Conservation (phyloP, 140 eudicot species). For the Ambrosia hybrid region DNA sequence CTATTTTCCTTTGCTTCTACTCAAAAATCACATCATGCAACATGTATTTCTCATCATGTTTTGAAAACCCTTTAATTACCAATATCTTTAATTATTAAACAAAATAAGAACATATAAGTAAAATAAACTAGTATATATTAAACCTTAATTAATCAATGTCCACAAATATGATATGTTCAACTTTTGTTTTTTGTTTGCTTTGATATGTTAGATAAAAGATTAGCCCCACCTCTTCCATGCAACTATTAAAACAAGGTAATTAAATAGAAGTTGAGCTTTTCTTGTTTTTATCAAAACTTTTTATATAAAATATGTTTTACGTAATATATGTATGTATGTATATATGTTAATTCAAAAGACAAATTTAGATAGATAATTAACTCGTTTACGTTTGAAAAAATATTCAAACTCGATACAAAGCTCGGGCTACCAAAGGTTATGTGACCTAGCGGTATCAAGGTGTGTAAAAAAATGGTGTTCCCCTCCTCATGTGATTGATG, state of each 20-base stretch:
- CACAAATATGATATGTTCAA: neutral
- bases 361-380: too few species aligned
- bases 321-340: too few species aligned
- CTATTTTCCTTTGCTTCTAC: constrained; percentile 24
- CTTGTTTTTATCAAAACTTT: too few species aligned
- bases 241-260: too few species aligned
- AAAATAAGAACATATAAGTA: neutral
- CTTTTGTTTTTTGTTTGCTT: neutral
- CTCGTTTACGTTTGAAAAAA: neutral
- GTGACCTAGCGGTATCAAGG: too few species aligned
- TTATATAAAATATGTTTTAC: too few species aligned
- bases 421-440: too few species aligned
- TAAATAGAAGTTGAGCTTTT: too few species aligned
- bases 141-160: neutral
- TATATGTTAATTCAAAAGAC: too few species aligned
- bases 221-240: neutral
- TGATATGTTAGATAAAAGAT: neutral
- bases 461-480: too few species aligned
- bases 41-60: neutral
- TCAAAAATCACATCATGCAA: constrained; percentile 23
- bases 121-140: neutral
- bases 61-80: neutral
- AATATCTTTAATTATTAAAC: neutral
- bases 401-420: too few species aligned
- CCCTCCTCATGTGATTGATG: too few species aligned